Evolutionary conservation across 1,284 basidiomycete genomes (phyloP).

Genomic region (Ustilago xerochloae): DNA sequence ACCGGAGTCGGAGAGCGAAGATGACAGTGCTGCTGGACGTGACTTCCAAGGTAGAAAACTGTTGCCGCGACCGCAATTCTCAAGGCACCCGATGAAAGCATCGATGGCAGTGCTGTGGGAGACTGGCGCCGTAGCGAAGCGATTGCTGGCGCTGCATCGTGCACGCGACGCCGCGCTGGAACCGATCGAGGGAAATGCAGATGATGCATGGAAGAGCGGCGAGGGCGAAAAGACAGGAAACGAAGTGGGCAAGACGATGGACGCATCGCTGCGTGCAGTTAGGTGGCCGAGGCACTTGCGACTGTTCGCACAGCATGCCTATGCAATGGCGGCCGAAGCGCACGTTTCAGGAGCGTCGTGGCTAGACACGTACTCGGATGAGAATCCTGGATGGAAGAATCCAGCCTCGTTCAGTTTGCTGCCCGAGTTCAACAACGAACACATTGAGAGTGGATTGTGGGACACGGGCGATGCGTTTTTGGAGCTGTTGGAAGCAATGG

Average conservation of each 20-base stretch:
- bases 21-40: conserved; percentile 28
- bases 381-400: conserved; percentile 42
- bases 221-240: conserved; percentile 51
- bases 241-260: conserved; percentile 51
- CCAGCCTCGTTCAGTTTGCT: conserved; percentile 38
- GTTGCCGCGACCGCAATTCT: conserved; percentile 44
- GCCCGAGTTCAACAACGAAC: conserved; percentile 35
- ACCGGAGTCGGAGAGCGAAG: conserved; percentile 44
- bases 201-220: conserved; percentile 12
- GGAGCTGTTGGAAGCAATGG: conserved; percentile 50
- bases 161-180: conserved; percentile 43
- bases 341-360: conserved; percentile 45
- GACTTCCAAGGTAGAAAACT: conserved; percentile 43
- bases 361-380: conserved; percentile 29
- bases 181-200: conserved; percentile 23
- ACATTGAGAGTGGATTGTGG: conserved; percentile 47
- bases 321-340: conserved; percentile 54
- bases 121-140: conserved; percentile 35
- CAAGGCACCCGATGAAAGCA: conserved; percentile 46
- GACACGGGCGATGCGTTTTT: conserved; percentile 48
- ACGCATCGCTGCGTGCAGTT: conserved; percentile 45
- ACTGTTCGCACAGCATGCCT: conserved; percentile 52
- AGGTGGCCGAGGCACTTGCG: conserved; percentile 56
- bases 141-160: conserved; percentile 31
- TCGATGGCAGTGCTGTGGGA: conserved; percentile 51